These are phyloP conservation scores for Sordariomycetes sp. DNA, from an alignment of 2,329 filamentous ascomycete genomes.

Conservation along the genomic window DNA sequence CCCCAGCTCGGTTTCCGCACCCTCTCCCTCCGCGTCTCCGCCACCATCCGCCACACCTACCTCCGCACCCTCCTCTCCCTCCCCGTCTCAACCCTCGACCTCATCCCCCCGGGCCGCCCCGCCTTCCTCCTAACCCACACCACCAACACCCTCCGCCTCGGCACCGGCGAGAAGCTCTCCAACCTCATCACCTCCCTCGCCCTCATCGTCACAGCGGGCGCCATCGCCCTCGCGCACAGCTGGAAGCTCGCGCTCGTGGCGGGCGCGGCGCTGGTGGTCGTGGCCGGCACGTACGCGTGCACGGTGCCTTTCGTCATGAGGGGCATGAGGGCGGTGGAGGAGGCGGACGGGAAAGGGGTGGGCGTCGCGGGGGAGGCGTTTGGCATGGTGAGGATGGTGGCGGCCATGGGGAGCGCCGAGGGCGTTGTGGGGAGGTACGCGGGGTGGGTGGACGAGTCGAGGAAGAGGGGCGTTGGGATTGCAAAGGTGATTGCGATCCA, in stretches of 20 bases:
- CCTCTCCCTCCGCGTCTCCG: constrained; percentile 36
- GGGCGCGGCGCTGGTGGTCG: constrained; percentile 31
- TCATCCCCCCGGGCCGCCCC: constrained; percentile 37
- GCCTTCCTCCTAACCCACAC: constrained; percentile 39
- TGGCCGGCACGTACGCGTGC: constrained; percentile 19
- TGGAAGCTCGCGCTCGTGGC: constrained; percentile 41
- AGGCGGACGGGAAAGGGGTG: constrained; percentile 23
- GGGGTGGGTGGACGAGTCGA: constrained; percentile 22
- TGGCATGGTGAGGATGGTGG: constrained; percentile 28
- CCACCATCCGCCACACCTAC: constrained; percentile 36
- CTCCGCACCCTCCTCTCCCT: constrained; percentile 35
- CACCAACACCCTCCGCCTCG: constrained; percentile 40
- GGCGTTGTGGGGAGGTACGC: constrained; percentile 23
- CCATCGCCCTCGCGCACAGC: constrained; percentile 38
- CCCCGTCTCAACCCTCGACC: constrained; percentile 35
- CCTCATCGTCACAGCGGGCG: constrained; percentile 30
- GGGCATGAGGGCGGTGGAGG: constrained; percentile 19
- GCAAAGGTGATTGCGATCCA: constrained; percentile 14
- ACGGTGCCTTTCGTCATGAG: constrained; percentile 21
- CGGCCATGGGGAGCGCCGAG: constrained; percentile 27
- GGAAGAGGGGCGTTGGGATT: constrained; percentile 15
- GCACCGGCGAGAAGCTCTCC: constrained; percentile 40
- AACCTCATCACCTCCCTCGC: constrained; percentile 28
- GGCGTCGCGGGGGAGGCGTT: constrained; percentile 29
- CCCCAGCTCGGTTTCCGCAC: constrained; percentile 32